Evolutionary conservation across 2,329 filamentous ascomycete species (phyloP), one percentile per base, ranked within the genome.

Genomic region (Zymoseptoria ardabiliae): DNA sequence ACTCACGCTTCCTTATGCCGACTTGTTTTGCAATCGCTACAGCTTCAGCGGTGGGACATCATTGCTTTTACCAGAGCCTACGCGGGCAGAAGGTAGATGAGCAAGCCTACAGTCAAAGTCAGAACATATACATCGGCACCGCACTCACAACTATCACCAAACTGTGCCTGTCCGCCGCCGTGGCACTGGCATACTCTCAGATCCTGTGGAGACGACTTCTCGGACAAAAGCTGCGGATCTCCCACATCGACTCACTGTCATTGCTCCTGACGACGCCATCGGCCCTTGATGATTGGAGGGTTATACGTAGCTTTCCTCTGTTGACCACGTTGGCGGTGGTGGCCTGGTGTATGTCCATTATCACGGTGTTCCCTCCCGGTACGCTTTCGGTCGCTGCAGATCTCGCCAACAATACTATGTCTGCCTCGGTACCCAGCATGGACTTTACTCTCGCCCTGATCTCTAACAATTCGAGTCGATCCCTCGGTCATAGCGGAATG

Each of bases 1-100:
- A 45, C 35, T 45, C 35, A 45, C 35, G 35, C 9, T 45, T 45
- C 35, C 35, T 54, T 53, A 50, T 28, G 30, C 48, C 53, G 11
- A 22, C 35, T 11, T 55, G n/a, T 41, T 25, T 55, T 13, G 35
- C 53, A 41, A 13, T 30, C 53, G 53, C 53, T 35, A 19, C 21
- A 9, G 9, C 50, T 9, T 10, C 21, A 19, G 56, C 56, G 8
- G 20, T 58, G 8, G 56, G 56, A 35, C 56, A 58, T 35, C 51
- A 58, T 49, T 50, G 50, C 25, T 58, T 58, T 51, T 58, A 58
- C 41, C n/a, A 54, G 5, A 58, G 56, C 25, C 52, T 58, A 20
- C 21, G 28, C 10, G 52, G 41, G 11, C 51, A 49, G n/a, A 35
- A 54, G 21, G 35, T 54, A 23, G 22, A 25, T 21, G 17, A 30